A percentile compares a stretch with the other conserved stretches of the same genome.
These are phyloP conservation scores for Pistacia vera DNA, from an alignment of 345 rosid genomes.

Conservation along the genomic window DNA sequence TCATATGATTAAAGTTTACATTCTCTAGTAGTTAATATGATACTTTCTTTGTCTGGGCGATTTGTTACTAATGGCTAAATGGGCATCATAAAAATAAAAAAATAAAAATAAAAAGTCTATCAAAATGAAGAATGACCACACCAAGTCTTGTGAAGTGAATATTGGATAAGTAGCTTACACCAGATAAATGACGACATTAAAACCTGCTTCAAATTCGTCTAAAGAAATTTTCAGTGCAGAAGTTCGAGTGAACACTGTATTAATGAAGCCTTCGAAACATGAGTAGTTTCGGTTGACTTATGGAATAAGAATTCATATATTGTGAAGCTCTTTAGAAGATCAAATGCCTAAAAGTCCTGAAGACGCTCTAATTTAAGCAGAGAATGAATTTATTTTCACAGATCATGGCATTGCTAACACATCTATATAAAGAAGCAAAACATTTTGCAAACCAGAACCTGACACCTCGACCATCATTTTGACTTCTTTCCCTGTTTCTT, in stretches of 20 bases:
- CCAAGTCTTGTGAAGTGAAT: too few relatives aligned
- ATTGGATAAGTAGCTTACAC: background rate
- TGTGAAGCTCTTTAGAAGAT: background rate
- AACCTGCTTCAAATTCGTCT: conserved; percentile 7
- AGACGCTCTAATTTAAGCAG: background rate
- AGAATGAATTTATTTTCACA: conserved; percentile 3
- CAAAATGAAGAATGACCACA: background rate
- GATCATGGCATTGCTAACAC: background rate
- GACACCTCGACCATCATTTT: conserved; percentile 35
- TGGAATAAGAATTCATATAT: background rate
- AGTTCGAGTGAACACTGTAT: background rate
- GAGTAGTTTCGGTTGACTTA: background rate
- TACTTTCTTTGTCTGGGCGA: too few relatives aligned
- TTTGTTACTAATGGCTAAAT: too few relatives aligned
- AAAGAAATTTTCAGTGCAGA: background rate
- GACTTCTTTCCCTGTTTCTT: conserved; percentile 78
- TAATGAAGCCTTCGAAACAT: background rate
- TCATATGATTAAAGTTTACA: too few relatives aligned
- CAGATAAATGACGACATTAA: background rate
- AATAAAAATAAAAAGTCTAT: too few relatives aligned
- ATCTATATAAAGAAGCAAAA: background rate
- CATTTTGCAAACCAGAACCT: background rate
- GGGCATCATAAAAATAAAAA: too few relatives aligned
- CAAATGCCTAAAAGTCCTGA: background rate
- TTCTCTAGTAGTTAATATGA: too few relatives aligned